Evolutionary conservation across 352 stramenopile species (phyloP).

Genomic region (Peronospora belbahrii): DNA sequence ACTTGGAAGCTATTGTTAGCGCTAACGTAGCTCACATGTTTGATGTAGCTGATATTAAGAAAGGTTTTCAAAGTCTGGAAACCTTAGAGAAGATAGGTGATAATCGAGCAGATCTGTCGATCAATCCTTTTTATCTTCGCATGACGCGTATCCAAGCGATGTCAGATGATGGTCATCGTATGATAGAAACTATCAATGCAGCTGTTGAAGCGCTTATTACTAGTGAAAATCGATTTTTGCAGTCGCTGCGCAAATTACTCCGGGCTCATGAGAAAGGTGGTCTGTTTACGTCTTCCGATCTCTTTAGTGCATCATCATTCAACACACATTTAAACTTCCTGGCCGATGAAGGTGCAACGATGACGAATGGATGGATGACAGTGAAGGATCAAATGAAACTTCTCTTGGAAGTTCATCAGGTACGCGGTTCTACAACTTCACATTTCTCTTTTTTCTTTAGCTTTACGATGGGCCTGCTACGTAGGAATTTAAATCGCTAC

Average conservation of each 20-base stretch:
- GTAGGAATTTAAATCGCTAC: conserved; percentile 69
- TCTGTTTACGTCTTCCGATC: conserved; percentile 19
- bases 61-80: conserved; percentile 55
- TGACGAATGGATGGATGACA: conserved; percentile 49
- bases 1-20: background rate
- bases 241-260: conserved; percentile 47
- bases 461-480: background rate
- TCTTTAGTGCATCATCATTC: conserved; percentile 33
- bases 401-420: conserved; percentile 53
- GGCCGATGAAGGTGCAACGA: conserved; percentile 41
- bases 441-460: background rate
- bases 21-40: background rate
- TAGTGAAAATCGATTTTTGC: conserved; percentile 44
- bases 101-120: conserved; percentile 36
- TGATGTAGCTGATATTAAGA: conserved; percentile 50
- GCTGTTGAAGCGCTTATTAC: conserved; percentile 52
- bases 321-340: conserved; percentile 22
- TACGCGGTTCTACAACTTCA: conserved; percentile 8
- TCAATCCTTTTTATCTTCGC: conserved; percentile 56
- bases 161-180: conserved; percentile 56
- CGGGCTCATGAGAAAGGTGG: conserved; percentile 40
- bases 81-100: conserved; percentile 36
- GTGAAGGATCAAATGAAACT: conserved; percentile 54
- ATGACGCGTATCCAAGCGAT: conserved; percentile 63
- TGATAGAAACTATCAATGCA: conserved; percentile 41